Base-by-base conservation (phyloP, 805 yeast genomes). In the Starmerella vaccinii region DNA sequence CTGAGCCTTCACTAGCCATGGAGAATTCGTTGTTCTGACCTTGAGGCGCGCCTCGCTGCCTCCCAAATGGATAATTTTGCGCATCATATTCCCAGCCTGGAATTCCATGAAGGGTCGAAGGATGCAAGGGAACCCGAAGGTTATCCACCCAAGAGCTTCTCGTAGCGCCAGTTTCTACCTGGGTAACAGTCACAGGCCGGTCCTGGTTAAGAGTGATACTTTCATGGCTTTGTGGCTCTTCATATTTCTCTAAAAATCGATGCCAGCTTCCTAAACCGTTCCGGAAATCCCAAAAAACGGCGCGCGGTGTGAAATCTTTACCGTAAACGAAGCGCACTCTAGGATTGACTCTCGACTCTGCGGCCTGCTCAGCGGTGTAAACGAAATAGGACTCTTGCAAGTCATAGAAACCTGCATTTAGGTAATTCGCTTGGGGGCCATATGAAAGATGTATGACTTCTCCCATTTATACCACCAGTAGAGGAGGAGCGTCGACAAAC, bases 371-470 rank as follows among this genome's bases (percentile, higher is more conserved):
- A 15, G 59, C 63, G 12, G 50, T 65, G 62, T 75, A 82, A 27
- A 78, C 80, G 40, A 82, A 72, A 60, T 77, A 80, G 9, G 76
- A 65, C 50, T 86, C 95, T 64, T 87, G 95, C 12, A 76, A 65
- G 61, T 92, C 90, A 70, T 80, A 85, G 62, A 85, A 81, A 59
- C 86, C 95, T 0, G 95, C 76, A 2, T 76, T 64, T n/a, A 85
- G 64, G 63, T 84, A 90, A 59, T 85, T 85, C 0, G 95, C 75
- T 19, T 71, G 61, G 10, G 84, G 89, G 0, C 95, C 84, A 5
- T 78, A 68, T 3, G 94, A 81, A 0, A 88, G 55, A 12, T 78
- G 82, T n/a, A 90, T 63, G 0, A 84, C 69, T 60, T 89, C 95
- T 49, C 75, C 78, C 94, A 84, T 84, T 22, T n/a, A n/a, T n/a